Evolutionary conservation across 495 filamentous ascomycete genomes (phyloP).

Genomic region (Jackrogersella multiformis): DNA sequence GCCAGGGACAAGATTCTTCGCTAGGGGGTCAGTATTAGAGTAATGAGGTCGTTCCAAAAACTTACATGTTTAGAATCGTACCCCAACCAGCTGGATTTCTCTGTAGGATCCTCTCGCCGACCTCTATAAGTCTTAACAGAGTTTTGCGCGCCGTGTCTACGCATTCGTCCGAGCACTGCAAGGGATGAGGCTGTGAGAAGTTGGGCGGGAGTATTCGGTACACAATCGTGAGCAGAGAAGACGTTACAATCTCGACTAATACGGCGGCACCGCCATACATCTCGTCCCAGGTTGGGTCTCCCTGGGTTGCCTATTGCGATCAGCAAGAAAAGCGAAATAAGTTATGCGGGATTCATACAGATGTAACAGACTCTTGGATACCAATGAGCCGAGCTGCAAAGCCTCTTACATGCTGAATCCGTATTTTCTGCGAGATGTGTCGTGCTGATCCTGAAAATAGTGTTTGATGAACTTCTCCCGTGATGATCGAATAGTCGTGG

Average conservation of each 20-base stretch:
- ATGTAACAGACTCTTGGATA: slow-evolving; percentile 18
- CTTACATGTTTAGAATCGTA: slow-evolving; percentile 36
- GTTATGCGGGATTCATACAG: slow-evolving; percentile 6
- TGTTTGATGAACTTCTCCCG: slow-evolving; percentile 37
- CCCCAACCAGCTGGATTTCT: slow-evolving; percentile 8
- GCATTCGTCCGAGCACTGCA: slow-evolving; percentile 60
- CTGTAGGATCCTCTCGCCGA: slow-evolving; percentile 20
- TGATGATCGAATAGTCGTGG: slow-evolving; percentile 24
- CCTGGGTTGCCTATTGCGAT: slow-evolving; percentile 15
- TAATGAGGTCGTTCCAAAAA: not conserved
- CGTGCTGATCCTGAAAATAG: slow-evolving; percentile 38
- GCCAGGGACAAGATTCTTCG: slow-evolving; percentile 49
- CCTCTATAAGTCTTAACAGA: slow-evolving; percentile 49
- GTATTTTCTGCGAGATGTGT: slow-evolving; percentile 20
- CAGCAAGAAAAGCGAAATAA: not conserved
- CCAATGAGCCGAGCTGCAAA: slow-evolving; percentile 22
- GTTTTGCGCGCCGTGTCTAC: slow-evolving; percentile 66
- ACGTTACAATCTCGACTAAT: slow-evolving; percentile 62
- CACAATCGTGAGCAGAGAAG: slow-evolving; percentile 64
- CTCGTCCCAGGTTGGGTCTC: slow-evolving; percentile 32
- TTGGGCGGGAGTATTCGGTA: slow-evolving; percentile 66
- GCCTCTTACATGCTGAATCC: slow-evolving; percentile 22
- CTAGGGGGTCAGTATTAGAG: not conserved
- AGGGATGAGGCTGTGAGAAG: slow-evolving; percentile 29
- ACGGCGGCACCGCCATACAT: slow-evolving; percentile 55